phyloP scores from a whole-genome alignment of 495 filamentous ascomycete genomes.

The Aspergillus bridgeri region DNA sequence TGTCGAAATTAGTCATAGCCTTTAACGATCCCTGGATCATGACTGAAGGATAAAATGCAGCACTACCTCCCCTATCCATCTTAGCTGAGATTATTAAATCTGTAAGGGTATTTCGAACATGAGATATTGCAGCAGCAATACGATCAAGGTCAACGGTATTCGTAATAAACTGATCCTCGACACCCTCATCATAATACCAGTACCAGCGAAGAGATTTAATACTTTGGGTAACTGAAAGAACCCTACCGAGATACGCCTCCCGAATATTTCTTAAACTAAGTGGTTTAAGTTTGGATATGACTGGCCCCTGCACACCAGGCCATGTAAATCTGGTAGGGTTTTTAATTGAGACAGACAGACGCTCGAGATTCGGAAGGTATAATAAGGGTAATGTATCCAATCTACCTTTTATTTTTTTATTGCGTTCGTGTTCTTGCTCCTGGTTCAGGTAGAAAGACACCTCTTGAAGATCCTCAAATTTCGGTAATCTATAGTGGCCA shows the following conservation, averaged over 20 bases:
- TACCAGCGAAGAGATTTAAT: constrained; percentile 9
- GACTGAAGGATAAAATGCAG: constrained; percentile 4
- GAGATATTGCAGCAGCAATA: constrained; percentile 11
- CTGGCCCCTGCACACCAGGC: constrained; percentile 10
- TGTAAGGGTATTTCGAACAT: too few species aligned
- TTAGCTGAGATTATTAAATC: constrained; percentile 14
- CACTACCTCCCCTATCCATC: neutral
- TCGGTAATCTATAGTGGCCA: constrained; percentile 6
- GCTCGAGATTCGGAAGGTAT: constrained; percentile 18
- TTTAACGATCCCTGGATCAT: constrained; percentile 10
- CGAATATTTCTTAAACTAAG: constrained; percentile 14
- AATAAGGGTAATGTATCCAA: constrained; percentile 12
- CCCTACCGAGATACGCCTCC: constrained; percentile 13
- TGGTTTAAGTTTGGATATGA: constrained; percentile 11
- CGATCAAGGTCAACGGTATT: constrained; percentile 14
- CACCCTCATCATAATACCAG: constrained; percentile 14
- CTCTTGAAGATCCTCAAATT: constrained; percentile 13
- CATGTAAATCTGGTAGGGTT: constrained; percentile 13
- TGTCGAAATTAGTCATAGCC: neutral
- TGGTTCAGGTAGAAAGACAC: constrained; percentile 5
- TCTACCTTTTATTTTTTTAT: neutral
- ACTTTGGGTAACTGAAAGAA: constrained; percentile 11
- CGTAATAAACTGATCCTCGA: constrained; percentile 14
- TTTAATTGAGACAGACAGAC: constrained; percentile 14
- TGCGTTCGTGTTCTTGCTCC: constrained; percentile 3